Evolutionary conservation across 106 monocot genomes (phyloP), one percentile per base, ranked within the genome.

Genomic region (Apostasia ramifera): DNA sequence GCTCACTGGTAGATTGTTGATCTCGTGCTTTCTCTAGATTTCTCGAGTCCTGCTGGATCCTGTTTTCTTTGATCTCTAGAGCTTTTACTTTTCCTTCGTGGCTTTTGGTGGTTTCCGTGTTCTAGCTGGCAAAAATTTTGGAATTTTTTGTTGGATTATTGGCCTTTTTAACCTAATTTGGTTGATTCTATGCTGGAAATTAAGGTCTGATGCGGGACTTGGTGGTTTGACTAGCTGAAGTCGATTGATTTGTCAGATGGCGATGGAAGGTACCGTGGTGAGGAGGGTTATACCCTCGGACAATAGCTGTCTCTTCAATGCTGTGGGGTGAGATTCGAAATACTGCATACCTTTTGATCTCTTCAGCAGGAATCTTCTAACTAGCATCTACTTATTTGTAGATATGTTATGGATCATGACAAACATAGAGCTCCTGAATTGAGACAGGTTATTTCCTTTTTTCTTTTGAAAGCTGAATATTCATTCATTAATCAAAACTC

Each of bases 291-390:
- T 99, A 15, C 98, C 98, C n/a, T 90, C 98, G 2, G 98, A 99
- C 55, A 99, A 99, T 76, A 99, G 98, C 61, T 99, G 93, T 62
- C 98, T 99, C 52, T 93, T 99, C 75, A 99, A 99, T 84, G 93
- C 93, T 52, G 83, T 93, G 56, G 93, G 98, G 93, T 99, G 69
- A 67, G 68, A 41, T 62, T 67, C 4, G 6, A 48, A n/a, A 50
- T 55, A n/a, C 10, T 50, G 14, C 52, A 40, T 59, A 52, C 43
- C 51, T 43, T 69, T 39, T 2, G 1, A 69, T 26, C 12, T 40
- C 40, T 53, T 61, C 43, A 76, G 9, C 52, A 52, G 50, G 8
- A 44, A 45, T 47, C 15, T 50, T 7, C 42, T n/a, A 59, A 54
- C 63, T 68, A 13, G 60, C 14, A 11, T 61, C 55, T 67, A 7